Evolutionary conservation across 2,329 filamentous ascomycete genomes (phyloP).

Genomic region (Colletotrichum echinochloae): DNA sequence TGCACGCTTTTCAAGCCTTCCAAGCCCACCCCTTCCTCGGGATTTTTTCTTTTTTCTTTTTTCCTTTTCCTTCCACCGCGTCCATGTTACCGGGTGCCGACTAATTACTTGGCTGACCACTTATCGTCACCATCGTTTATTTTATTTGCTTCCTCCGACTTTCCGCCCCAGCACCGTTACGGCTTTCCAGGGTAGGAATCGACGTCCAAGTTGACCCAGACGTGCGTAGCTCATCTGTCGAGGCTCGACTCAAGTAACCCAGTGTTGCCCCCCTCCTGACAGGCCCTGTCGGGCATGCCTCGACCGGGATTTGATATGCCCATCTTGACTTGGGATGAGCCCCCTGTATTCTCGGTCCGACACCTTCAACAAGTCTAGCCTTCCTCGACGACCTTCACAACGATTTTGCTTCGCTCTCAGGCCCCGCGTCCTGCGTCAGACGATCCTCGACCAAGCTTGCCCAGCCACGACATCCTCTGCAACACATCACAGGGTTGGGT

Average conservation of each 20-base stretch:
- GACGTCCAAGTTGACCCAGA: neutral
- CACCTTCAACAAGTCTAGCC: constrained; percentile 29
- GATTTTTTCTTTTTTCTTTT: neutral
- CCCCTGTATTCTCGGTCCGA: constrained; percentile 17
- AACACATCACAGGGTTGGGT: neutral
- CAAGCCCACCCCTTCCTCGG: neutral
- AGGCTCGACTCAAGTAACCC: neutral
- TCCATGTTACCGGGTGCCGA: constrained; percentile 13
- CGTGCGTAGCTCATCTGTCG: neutral
- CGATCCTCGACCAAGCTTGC: neutral
- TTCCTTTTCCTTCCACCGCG: neutral
- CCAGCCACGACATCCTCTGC: neutral
- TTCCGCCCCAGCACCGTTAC: no score
- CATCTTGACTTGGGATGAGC: constrained; percentile 3
- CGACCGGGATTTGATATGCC: constrained; percentile 10
- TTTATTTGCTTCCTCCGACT: no score
- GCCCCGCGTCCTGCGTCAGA: neutral
- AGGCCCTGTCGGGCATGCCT: constrained; percentile 2
- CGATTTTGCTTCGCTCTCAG: neutral
- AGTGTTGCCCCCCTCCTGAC: neutral
- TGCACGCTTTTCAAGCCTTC: constrained; percentile 8
- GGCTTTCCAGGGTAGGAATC: neutral
- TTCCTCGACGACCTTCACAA: neutral
- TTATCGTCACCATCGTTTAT: no score
- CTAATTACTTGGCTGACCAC: neutral